phyloP scores from a whole-genome alignment of 2,329 filamentous ascomycete genomes.

The Tolypocladium endophyticum region DNA sequence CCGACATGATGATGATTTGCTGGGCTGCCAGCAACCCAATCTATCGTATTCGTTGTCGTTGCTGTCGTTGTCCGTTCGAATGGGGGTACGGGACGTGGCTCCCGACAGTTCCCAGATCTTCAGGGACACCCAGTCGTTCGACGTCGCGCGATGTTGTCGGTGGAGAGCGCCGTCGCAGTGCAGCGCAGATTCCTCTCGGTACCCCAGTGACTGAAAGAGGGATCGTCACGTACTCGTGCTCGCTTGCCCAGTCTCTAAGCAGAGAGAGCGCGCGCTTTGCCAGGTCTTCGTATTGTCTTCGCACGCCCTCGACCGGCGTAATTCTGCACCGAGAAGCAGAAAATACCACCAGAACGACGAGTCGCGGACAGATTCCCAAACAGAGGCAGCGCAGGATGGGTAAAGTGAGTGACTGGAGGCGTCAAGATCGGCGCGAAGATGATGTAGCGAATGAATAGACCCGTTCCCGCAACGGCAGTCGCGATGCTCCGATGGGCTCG shows the following conservation, averaged over 20 bases:
- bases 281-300: background rate
- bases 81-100: background rate
- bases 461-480: background rate
- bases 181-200: background rate
- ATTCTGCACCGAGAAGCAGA: background rate
- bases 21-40: background rate
- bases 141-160: background rate
- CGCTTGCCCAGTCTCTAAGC: background rate
- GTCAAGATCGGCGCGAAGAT: background rate
- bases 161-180: background rate
- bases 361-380: background rate
- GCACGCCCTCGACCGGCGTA: background rate
- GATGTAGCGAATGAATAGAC: background rate
- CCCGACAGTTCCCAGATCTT: background rate
- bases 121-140: background rate
- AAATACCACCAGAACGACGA: background rate
- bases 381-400: background rate
- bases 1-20: slow-evolving; percentile 46
- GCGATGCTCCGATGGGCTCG: background rate
- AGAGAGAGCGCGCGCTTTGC: background rate
- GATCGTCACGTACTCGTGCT: background rate
- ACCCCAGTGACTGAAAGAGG: background rate
- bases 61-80: background rate
- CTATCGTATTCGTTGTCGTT: background rate
- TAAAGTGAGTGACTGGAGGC: background rate